Conservation (phyloP, 2,329 filamentous ascomycete species). For the Cyphellophora europaea region DNA sequence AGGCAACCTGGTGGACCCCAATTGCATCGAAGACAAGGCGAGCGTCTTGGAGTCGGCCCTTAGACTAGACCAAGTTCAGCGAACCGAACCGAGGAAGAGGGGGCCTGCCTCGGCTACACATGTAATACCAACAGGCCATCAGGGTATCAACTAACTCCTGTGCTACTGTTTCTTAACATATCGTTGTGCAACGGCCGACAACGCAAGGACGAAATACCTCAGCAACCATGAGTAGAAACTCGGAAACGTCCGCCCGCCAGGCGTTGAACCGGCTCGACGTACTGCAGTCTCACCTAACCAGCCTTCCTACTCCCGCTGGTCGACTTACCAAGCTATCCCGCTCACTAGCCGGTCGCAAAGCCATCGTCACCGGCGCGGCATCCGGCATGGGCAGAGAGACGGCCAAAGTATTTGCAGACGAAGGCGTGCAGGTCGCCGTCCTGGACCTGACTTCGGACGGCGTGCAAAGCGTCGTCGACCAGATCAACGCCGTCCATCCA, state of each 20-base stretch:
- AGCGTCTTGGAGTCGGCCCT: no score
- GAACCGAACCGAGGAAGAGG: no score
- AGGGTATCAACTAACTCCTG: no score
- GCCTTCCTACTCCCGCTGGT: not conserved
- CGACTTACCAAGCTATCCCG: conserved; percentile 1
- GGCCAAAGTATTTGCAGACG: not conserved
- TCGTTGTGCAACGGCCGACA: no score
- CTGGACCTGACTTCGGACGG: not conserved
- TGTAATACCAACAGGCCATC: no score
- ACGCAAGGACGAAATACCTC: no score
- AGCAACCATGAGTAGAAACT: no score
- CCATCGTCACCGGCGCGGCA: conserved; percentile 1
- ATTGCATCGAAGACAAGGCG: no score
- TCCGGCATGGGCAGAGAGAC: conserved; percentile 1
- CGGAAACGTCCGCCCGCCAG: not conserved
- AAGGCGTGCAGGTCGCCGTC: conserved; percentile 2
- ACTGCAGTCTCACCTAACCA: conserved; percentile 1
- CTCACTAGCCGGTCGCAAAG: not conserved
- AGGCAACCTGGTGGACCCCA: no score
- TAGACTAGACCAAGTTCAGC: no score
- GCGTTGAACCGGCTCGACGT: conserved; percentile 1
- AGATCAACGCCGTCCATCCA: conserved; percentile 2
- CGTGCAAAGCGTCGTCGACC: not conserved
- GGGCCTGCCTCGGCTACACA: no score
- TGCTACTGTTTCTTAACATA: no score